Evolutionary conservation across 495 filamentous ascomycete species (phyloP), one percentile per base, ranked within the genome.

Genomic region (Achaetomiella virescens): DNA sequence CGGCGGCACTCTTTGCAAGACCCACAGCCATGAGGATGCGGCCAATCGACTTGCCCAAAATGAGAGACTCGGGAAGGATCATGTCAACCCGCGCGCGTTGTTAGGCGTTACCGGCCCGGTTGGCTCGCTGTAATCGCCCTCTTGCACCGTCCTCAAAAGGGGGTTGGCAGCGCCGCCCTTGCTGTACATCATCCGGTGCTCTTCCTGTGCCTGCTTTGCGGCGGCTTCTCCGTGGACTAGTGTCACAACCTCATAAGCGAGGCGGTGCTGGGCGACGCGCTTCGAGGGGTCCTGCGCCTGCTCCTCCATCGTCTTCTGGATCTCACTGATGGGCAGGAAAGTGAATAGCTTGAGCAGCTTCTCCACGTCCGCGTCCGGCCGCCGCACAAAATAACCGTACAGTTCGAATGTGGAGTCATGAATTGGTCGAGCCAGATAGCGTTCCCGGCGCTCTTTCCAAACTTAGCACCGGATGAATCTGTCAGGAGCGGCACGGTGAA

Each of bases 401-500:
- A 97, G 77, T 55, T 97, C 89, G 60, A 91, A 97, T 0, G 82
- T 70, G 79, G 83, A 0, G 92, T 96, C 79, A 88, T 80, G 59
- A 83, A 83, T 49, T 72, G 77, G 68, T 96, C 90, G 2, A 99
- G 81, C 93, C 93, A 97, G 20, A 99, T 72, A 2, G 95, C 91
- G 67, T 97, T 97, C 14, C 90, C 92, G 17, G 91, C 86, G 51
- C 86, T 95, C 70, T 99, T 99, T 17, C 93, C 93, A 65, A 97
- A 91, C 70, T 99, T 99, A 63, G 80, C 82, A 3, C 95, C 95
- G 2, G 84, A 81, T 2, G 90, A 74, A 9, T 89, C 89, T 1
- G 91, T 96, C 40, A 99, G 75, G 1, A 99, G 78, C 0, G 93
- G 95, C 2, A 89, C 88, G 0, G 93, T 97, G 49, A 97, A 83